Evolutionary conservation across 192 early-diverging fungal genomes (phyloP), one percentile per base, ranked within the genome.

Genomic region (Gonapodya sp.): DNA sequence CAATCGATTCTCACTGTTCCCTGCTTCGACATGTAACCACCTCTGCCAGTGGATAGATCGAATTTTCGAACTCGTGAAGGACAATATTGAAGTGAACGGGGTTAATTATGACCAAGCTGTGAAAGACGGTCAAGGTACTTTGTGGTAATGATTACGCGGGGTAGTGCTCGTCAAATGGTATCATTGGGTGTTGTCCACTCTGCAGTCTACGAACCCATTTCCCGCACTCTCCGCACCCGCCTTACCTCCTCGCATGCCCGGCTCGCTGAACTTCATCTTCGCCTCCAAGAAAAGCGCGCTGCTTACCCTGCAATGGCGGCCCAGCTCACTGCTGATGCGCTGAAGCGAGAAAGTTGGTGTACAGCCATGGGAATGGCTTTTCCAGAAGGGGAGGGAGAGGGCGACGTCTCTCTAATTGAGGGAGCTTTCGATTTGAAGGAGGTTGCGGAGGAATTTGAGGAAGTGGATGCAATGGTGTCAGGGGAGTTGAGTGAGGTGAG

Each of bases 401-500:
- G 46, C 24, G 46, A 64, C 46, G 24, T 64, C 8, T 8, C 8
- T 16, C 46, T 64, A 24, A 24, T 16, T 16, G 46, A 64, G 46
- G 46, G 46, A 8, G 24, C 46, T 16, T 8, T 64, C 8, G 46
- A 64, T 64, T 64, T 64, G 46, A 24, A 64, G 46, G 46, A 64
- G 46, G 8, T 64, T 8, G 46, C 8, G 24, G 46, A 64, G 24
- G 46, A 64, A 64, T 24, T 64, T 8, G 24, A 24, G 24, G 46
- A 64, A 24, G 46, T 24, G 46, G 46, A 64, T 24, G 46, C 8
- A 24, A 24, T 24, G 46, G 46, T 64, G 46, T 24, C 8, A 64
- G 46, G 46, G 46, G 46, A 64, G 8, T 64, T 64, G 46, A 64
- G 46, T 64, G 46, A 64, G 46, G 46, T 64, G 46, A 64, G 46